Evolutionary conservation across 1,284 basidiomycete species (phyloP).

Genomic region (Tausonia pullulans): DNA sequence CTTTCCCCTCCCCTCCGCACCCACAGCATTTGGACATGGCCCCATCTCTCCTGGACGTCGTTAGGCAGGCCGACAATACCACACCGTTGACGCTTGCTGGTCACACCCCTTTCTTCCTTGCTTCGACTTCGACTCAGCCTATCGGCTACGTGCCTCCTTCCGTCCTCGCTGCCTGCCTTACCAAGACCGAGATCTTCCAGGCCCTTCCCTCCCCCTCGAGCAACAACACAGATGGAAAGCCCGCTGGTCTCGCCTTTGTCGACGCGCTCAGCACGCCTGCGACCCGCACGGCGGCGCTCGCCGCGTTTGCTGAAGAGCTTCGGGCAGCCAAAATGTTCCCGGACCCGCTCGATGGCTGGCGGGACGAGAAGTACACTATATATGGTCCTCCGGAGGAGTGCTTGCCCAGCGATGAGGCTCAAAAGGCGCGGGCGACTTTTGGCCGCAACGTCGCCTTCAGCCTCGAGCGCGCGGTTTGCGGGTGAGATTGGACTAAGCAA

Average conservation of each 20-base stretch:
- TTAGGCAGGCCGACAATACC: constrained; percentile 11
- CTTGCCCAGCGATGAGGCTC: neutral
- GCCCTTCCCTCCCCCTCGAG: neutral
- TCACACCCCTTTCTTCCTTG: constrained; percentile 8
- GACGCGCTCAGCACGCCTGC: neutral
- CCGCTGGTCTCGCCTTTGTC: neutral
- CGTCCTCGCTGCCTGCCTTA: neutral
- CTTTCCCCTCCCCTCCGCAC: too few species aligned
- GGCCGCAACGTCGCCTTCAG: constrained; percentile 16
- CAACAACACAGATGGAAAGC: too few species aligned
- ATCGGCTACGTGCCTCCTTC: constrained; percentile 4
- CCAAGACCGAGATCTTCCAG: neutral
- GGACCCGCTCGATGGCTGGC: constrained; percentile 14
- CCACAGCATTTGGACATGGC: neutral
- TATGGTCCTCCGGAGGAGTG: constrained; percentile 10
- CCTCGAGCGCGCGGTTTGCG: constrained; percentile 14
- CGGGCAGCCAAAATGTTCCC: neutral
- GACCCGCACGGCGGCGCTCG: neutral
- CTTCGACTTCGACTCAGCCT: constrained; percentile 3
- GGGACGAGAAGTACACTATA: constrained; percentile 15
- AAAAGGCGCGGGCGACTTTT: neutral
- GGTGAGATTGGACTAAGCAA: neutral
- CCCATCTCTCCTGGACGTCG: constrained; percentile 9
- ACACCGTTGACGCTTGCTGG: neutral
- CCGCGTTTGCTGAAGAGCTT: neutral